phyloP scores from a whole-genome alignment of 202 grass and related monocot species.

The Musa balbisiana region DNA sequence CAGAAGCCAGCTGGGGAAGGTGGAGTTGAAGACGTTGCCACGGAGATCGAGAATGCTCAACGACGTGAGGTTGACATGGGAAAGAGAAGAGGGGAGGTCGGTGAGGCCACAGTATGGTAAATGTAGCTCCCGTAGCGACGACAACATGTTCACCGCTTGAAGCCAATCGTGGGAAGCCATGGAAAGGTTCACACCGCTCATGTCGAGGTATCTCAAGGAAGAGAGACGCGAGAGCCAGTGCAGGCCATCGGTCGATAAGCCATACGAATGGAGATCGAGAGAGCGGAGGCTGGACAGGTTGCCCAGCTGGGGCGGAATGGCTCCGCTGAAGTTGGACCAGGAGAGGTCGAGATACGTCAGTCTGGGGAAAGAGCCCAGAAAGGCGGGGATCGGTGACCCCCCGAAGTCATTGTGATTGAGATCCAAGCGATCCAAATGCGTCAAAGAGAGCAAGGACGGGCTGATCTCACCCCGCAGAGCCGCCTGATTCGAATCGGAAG shows the following conservation, averaged over 20 bases:
- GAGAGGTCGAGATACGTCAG: conserved; percentile 32
- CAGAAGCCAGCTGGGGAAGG: conserved; percentile 32
- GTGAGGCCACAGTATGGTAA: background rate
- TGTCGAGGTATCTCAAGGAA: conserved; percentile 7
- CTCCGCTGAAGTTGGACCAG: background rate
- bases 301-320: conserved; percentile 30
- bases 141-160: conserved; percentile 14
- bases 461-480: conserved; percentile 3
- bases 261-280: background rate
- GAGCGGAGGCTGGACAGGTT: conserved; percentile 34
- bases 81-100: background rate
- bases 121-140: background rate
- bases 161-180: conserved; percentile 1
- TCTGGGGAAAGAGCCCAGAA: conserved; percentile 7
- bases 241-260: background rate
- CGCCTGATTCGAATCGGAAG: background rate
- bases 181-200: background rate
- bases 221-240: background rate
- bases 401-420: conserved; percentile 31
- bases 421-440: conserved; percentile 30
- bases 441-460: conserved; percentile 21
- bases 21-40: conserved; percentile 21
- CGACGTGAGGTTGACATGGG: too few species aligned
- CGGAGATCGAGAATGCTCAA: too few species aligned
- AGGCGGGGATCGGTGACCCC: conserved; percentile 4